Conservation (phyloP, 2,329 filamentous ascomycete species). For the Fusarium sp. region DNA sequence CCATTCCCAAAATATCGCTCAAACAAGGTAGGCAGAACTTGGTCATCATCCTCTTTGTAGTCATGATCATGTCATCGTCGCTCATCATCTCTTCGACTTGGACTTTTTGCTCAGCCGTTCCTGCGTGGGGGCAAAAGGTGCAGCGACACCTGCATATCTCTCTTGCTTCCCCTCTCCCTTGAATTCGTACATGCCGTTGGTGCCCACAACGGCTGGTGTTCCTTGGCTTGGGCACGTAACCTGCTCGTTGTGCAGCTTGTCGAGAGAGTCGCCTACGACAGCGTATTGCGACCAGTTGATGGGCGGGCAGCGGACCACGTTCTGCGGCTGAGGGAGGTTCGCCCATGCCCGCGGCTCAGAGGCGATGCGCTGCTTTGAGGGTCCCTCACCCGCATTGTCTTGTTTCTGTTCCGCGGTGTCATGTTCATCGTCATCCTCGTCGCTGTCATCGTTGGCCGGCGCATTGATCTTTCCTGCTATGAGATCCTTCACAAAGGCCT, state of each 20-base stretch:
- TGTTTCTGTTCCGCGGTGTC: conserved; percentile 44
- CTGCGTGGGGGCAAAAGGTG: conserved; percentile 62
- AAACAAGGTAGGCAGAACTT: conserved; percentile 15
- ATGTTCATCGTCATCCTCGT: conserved; percentile 44
- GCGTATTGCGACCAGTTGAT: conserved; percentile 97
- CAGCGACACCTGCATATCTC: conserved; percentile 60
- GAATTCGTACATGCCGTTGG: conserved; percentile 61
- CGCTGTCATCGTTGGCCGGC: conserved; percentile 42
- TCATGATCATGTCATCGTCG: conserved; percentile 15
- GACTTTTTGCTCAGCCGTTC: conserved; percentile 57
- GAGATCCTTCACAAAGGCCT: conserved; percentile 74
- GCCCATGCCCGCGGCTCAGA: conserved; percentile 59
- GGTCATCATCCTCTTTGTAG: conserved; percentile 21
- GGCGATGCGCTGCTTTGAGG: conserved; percentile 36
- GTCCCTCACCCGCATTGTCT: conserved; percentile 35
- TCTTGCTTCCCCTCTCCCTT: conserved; percentile 56
- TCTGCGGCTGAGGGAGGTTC: conserved; percentile 77
- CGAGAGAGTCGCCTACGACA: conserved; percentile 78
- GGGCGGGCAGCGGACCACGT: conserved; percentile 82
- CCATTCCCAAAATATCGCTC: conserved; percentile 19
- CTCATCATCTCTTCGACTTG: conserved; percentile 47
- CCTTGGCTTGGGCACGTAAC: conserved; percentile 67
- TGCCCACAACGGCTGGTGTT: conserved; percentile 54
- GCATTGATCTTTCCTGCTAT: conserved; percentile 64
- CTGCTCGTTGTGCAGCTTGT: conserved; percentile 86